phyloP scores from a whole-genome alignment of 176 grass and related monocot genomes.

The Panicum miliaceum region DNA sequence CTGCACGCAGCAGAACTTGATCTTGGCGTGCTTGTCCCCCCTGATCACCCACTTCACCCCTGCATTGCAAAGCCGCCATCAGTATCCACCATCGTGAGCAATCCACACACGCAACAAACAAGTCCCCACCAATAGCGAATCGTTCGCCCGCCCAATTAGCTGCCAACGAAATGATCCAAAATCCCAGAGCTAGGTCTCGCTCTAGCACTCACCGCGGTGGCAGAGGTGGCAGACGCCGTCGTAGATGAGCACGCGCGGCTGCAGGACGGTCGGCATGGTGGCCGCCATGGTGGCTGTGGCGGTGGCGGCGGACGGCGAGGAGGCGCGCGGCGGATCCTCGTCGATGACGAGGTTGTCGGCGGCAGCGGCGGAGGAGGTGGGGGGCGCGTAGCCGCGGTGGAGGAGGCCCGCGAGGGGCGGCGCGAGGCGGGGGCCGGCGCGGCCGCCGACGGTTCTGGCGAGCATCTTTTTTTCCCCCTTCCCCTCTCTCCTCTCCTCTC shows the following conservation, averaged over 20 bases:
- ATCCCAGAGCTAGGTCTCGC: background rate
- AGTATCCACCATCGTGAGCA: background rate
- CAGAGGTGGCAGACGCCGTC: constrained; percentile 97
- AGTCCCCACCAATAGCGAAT: background rate
- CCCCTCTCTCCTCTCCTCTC: background rate
- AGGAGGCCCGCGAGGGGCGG: background rate
- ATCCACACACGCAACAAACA: background rate
- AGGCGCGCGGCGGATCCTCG: constrained; percentile 41
- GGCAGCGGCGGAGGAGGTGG: background rate
- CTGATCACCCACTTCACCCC: constrained; percentile 88
- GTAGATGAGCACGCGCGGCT: constrained; percentile 95
- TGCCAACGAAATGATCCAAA: constrained; percentile 3
- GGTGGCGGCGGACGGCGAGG: background rate
- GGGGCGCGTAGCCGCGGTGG: constrained; percentile 22
- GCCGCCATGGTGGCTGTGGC: constrained; percentile 27
- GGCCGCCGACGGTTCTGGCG: constrained; percentile 44
- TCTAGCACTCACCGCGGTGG: constrained; percentile 64
- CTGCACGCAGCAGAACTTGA: constrained; percentile 95
- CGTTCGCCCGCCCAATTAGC: constrained; percentile 24
- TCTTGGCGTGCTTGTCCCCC: constrained; percentile 81
- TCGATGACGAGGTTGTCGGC: constrained; percentile 35
- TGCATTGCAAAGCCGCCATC: constrained; percentile 34
- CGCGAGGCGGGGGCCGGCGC: constrained; percentile 27
- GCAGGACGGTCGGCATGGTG: constrained; percentile 63
- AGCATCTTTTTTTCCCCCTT: constrained; percentile 45